Evolutionary conservation across 2,329 filamentous ascomycete species (phyloP).

Genomic region (Colletotrichum magnum): DNA sequence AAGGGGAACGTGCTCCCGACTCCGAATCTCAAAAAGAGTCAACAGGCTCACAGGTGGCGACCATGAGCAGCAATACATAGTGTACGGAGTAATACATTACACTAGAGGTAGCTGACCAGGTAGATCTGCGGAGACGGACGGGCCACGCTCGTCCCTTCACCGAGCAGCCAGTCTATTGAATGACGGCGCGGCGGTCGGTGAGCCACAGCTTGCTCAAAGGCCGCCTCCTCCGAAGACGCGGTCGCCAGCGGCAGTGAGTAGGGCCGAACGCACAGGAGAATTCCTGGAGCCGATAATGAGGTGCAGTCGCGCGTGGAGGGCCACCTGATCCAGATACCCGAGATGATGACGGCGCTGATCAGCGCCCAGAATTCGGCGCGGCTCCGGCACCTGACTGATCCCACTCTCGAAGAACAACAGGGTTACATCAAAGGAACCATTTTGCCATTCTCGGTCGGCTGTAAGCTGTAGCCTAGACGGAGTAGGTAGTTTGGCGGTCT

Average conservation of each 20-base stretch:
- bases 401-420: constrained; percentile 30
- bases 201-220: constrained; percentile 10
- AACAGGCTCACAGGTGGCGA: constrained; percentile 2
- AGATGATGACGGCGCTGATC: constrained; percentile 43
- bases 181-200: constrained; percentile 11
- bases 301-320: constrained; percentile 35
- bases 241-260: constrained; percentile 26
- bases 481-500: constrained; percentile 22
- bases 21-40: too few species aligned
- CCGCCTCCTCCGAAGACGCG: constrained; percentile 1
- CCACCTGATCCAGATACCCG: constrained; percentile 42
- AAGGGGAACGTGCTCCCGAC: constrained; percentile 21
- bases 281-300: constrained; percentile 30
- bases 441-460: constrained; percentile 28
- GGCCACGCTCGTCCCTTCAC: constrained; percentile 31
- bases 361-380: constrained; percentile 28
- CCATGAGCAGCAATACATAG: background rate
- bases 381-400: constrained; percentile 40
- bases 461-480: background rate
- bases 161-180: constrained; percentile 32
- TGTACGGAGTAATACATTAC: too few species aligned
- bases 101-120: background rate
- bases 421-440: constrained; percentile 37
- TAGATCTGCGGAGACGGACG: too few species aligned
- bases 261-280: constrained; percentile 37